These are phyloP conservation scores for Termitomyces sp. DNA, from an alignment of 768 basidiomycete genomes.

Conservation along the genomic window DNA sequence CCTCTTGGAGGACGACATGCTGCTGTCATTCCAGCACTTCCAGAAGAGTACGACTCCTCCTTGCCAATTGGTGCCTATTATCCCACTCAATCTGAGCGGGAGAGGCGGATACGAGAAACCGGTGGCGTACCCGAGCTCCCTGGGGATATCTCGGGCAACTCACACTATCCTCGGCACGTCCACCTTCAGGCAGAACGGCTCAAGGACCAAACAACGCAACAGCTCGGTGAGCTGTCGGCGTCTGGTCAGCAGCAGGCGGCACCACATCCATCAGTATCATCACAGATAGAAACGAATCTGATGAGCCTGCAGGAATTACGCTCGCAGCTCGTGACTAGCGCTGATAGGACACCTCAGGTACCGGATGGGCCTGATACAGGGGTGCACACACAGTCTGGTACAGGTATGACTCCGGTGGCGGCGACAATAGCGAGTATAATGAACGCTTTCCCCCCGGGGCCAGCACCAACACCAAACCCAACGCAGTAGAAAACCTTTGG, in stretches of 20 bases:
- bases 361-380: background rate
- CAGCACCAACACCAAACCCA: slow-evolving; percentile 7
- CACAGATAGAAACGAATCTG: slow-evolving; percentile 3
- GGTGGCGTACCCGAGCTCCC: slow-evolving; percentile 24
- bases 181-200: slow-evolving; percentile 20
- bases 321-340: slow-evolving; percentile 2
- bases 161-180: slow-evolving; percentile 47
- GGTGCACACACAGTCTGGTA: slow-evolving; percentile 5
- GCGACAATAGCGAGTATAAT: slow-evolving; percentile 65
- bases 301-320: slow-evolving; percentile 6
- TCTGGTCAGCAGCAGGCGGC: background rate
- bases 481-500: slow-evolving; percentile 3
- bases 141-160: slow-evolving; percentile 23
- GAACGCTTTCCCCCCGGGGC: slow-evolving; percentile 53
- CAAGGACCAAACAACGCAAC: slow-evolving; percentile 18
- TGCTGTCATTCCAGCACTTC: slow-evolving; percentile 73
- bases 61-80: slow-evolving; percentile 44
- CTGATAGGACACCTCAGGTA: slow-evolving; percentile 4
- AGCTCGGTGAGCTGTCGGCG: background rate
- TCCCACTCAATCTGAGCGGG: slow-evolving; percentile 25
- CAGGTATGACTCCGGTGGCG: slow-evolving; percentile 30
- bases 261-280: background rate
- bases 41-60: slow-evolving; percentile 62
- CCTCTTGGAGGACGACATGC: slow-evolving; percentile 79
- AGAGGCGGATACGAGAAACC: slow-evolving; percentile 25